Evolutionary conservation across 2,329 filamentous ascomycete species (phyloP).

Genomic region (Verticillium nonalfalfae): DNA sequence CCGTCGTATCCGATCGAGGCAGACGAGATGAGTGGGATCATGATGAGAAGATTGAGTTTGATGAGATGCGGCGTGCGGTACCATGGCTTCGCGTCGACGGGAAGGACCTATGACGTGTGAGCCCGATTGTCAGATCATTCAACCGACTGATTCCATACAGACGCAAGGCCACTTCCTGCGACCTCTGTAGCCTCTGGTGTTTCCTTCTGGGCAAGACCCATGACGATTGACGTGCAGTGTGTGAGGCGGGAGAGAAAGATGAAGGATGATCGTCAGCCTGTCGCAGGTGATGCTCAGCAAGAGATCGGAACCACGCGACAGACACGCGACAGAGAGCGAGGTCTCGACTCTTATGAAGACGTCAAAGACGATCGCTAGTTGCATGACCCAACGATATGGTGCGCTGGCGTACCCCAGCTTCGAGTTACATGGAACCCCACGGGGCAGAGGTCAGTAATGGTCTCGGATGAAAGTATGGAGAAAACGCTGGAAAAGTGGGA

Average conservation of each 20-base stretch:
- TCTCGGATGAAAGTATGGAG: neutral
- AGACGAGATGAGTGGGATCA: constrained; percentile 24
- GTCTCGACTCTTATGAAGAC: neutral
- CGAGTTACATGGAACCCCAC: neutral
- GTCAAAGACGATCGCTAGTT: neutral
- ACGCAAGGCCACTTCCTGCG: neutral
- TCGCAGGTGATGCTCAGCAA: neutral
- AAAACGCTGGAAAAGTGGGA: neutral
- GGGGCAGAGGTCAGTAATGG: neutral
- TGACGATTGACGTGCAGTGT: neutral
- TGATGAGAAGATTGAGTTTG: constrained; percentile 33
- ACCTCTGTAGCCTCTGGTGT: neutral
- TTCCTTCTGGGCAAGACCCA: neutral
- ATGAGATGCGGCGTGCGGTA: constrained; percentile 35
- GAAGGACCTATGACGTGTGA: constrained; percentile 23
- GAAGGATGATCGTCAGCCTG: neutral
- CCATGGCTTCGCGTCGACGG: constrained; percentile 32
- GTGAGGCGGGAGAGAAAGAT: neutral
- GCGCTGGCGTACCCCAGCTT: neutral
- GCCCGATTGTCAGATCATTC: neutral
- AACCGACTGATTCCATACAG: neutral
- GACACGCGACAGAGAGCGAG: neutral
- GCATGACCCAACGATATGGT: neutral
- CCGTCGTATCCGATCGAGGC: constrained; percentile 9
- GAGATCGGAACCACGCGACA: neutral